phyloP scores from a whole-genome alignment of 108 stramenopile species.

The Cyclostephanos tholiformis region DNA sequence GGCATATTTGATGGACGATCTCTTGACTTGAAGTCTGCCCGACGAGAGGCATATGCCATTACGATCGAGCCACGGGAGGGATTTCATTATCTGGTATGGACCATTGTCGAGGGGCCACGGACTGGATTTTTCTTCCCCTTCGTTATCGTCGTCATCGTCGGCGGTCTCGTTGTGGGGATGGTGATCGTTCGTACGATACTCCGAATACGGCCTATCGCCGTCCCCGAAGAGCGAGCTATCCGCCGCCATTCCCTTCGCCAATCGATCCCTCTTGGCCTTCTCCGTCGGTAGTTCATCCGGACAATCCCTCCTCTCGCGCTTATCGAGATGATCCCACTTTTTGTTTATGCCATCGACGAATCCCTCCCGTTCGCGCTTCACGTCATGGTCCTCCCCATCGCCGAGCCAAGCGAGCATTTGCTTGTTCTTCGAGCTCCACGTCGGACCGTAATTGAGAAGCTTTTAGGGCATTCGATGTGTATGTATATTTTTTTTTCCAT shows the following conservation, averaged over 20 bases:
- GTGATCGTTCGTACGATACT: constrained; percentile 29
- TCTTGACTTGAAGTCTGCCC: constrained; percentile 36
- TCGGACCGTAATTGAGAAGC: constrained; percentile 30
- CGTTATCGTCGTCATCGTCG: constrained; percentile 14
- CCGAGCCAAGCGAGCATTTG: constrained; percentile 3
- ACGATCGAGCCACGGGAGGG: constrained; percentile 46
- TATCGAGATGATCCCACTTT: constrained; percentile 28
- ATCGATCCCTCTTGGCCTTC: constrained; percentile 32
- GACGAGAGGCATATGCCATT: constrained; percentile 58
- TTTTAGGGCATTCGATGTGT: background rate
- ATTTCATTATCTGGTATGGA: constrained; percentile 25
- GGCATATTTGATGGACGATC: constrained; percentile 36
- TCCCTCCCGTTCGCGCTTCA: constrained; percentile 10
- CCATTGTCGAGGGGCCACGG: background rate
- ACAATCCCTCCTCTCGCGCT: constrained; percentile 18
- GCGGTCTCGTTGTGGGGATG: constrained; percentile 14
- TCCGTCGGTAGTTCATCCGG: constrained; percentile 40
- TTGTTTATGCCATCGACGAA: constrained; percentile 39
- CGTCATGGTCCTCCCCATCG: background rate
- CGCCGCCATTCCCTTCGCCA: constrained; percentile 29
- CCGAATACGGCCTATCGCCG: constrained; percentile 34
- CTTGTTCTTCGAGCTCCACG: constrained; percentile 15
- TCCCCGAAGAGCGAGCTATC: constrained; percentile 33
- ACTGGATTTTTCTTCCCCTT: background rate
- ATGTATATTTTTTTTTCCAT: too few relatives aligned